A percentile compares a stretch with the other conserved stretches of the same genome.
Evolutionary conservation across 352 stramenopile genomes (phyloP).

Genomic region (Peronospora destructor): DNA sequence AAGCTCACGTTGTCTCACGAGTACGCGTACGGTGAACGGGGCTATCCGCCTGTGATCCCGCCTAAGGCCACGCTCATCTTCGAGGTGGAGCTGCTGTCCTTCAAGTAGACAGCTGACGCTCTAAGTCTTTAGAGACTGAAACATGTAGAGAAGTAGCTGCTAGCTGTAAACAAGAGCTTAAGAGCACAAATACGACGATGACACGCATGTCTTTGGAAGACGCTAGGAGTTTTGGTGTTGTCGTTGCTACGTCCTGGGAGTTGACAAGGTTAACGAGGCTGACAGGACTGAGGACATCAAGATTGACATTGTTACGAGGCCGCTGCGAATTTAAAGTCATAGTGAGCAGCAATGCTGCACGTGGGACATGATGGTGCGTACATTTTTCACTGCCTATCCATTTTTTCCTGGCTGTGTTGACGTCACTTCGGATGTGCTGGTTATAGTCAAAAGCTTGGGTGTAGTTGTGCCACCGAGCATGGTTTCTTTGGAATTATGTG

Average conservation of each 20-base stretch:
- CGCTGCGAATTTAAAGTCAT: too few species aligned
- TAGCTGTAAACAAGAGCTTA: conserved; percentile 6
- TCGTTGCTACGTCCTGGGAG: conserved; percentile 3
- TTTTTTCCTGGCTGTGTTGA: too few species aligned
- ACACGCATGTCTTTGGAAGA: conserved; percentile 9
- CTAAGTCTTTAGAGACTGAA: neutral
- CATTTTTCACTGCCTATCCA: too few species aligned
- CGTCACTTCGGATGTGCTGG: too few species aligned
- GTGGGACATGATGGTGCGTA: too few species aligned
- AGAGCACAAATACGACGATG: conserved; percentile 12
- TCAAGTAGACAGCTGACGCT: conserved; percentile 19
- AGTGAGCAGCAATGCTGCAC: too few species aligned
- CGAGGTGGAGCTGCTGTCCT: conserved; percentile 88
- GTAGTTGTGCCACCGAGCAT: too few species aligned
- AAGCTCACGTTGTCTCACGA: conserved; percentile 90
- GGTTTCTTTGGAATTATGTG: too few species aligned
- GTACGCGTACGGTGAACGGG: conserved; percentile 90
- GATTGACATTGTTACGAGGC: too few species aligned
- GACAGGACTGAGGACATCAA: too few species aligned
- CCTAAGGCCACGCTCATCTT: too few species aligned
- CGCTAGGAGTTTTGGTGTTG: conserved; percentile 2
- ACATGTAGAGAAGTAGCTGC: neutral
- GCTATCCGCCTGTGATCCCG: conserved; percentile 84
- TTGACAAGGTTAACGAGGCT: neutral
- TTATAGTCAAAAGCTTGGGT: too few species aligned